Base-by-base conservation (phyloP, 2,329 filamentous ascomycete genomes). In the Neophaeococcomyces aloes region DNA sequence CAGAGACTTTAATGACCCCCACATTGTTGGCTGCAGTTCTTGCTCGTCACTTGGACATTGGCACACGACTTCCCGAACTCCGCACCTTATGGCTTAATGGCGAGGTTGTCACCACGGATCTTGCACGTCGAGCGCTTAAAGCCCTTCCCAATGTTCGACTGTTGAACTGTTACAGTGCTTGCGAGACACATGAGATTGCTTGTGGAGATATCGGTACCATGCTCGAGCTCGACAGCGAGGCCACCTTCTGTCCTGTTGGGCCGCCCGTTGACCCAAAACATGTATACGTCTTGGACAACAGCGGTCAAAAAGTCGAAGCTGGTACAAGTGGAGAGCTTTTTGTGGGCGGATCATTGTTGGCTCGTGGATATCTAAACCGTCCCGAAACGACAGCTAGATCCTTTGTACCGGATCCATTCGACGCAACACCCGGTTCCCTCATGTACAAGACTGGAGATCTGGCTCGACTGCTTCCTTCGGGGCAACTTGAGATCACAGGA, bases 1-100 rank as follows among this genome's bases (percentile, higher is more conserved):
- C 83, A 13, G 84, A 89, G 59, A 88, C 84, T 13, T 71, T 89
- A 42, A 88, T 88, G 81, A 88, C 84, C 0, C 84, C 84, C 0
- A 88, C 84, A 0, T 71, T 89, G 11, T 69, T 89, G 35, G 79
- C 83, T 19, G 82, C 83, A 2, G 78, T 87, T 2, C 71, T 89
- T 14, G 72, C 81, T 1, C 74, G 82, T 33, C 79, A 86, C 58
- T 69, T 80, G 6, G 70, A 79, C 34, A 72, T 88, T 40, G 76
- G 73, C 14, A 64, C 69, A 19, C 72, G 75, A 32, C 68, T 88
- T 7, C 78, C 81, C 6, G 63, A 81, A 14, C 66, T 89, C 44
- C 75, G 75, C 34, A 83, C 80, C 0, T 63, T 88, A 23, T 88
- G 83, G 83, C 68, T 89, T 23, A 88, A 89, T 53, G 84, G 84